phyloP scores from a whole-genome alignment of 768 basidiomycete genomes.

The Hygrocybe punicea region DNA sequence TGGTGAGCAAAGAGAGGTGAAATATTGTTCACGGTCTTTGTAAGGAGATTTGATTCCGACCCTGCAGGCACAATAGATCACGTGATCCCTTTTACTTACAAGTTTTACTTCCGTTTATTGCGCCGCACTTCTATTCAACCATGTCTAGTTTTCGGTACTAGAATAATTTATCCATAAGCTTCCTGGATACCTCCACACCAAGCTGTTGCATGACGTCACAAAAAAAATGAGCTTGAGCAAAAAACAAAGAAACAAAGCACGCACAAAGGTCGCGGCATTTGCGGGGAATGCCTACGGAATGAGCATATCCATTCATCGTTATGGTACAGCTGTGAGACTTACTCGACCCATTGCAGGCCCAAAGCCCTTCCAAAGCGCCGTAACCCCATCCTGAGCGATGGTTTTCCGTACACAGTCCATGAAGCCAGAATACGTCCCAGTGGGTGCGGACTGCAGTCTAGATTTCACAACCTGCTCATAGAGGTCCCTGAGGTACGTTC shows the following conservation, averaged over 20 bases:
- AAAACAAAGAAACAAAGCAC: slow-evolving; percentile 29
- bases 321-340: slow-evolving; percentile 26
- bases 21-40: too few relatives aligned
- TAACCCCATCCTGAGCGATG: slow-evolving; percentile 81
- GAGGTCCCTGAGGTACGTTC: not conserved
- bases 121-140: not conserved
- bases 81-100: not conserved
- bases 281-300: slow-evolving; percentile 82
- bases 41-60: not conserved
- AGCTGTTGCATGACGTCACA: slow-evolving; percentile 49
- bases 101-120: not conserved
- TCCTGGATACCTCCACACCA: slow-evolving; percentile 88
- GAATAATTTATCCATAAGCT: slow-evolving; percentile 69
- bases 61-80: not conserved
- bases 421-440: slow-evolving; percentile 93
- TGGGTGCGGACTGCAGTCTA: slow-evolving; percentile 91
- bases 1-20: not conserved
- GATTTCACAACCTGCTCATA: slow-evolving; percentile 83
- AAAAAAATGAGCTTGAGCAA: slow-evolving; percentile 7
- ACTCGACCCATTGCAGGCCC: slow-evolving; percentile 95
- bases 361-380: slow-evolving; percentile 94
- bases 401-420: slow-evolving; percentile 91
- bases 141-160: slow-evolving; percentile 17
- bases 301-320: not conserved
- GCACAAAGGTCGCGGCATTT: slow-evolving; percentile 90